Evolutionary conservation across 306 rosid genomes (phyloP).

Genomic region (Cucumis sativus): Cucumber_9930_V3 NC_026655.2:8031001-8031500

Average conservation of each 20-base stretch:
- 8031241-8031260: conserved; percentile 52
- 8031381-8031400: conserved; percentile 4
- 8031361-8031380: neutral
- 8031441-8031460: conserved; percentile 7
- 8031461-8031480: neutral
- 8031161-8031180: conserved; percentile 21
- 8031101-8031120: neutral
- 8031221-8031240: conserved; percentile 33
- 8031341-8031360: conserved; percentile 14
- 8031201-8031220: conserved; percentile 14
- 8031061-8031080: conserved; percentile 13
- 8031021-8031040: conserved; percentile 70
- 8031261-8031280: conserved; percentile 31
- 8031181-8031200: conserved; percentile 15
- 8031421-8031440: conserved; percentile 7
- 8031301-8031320: conserved; percentile 23
- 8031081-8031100: neutral
- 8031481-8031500: neutral
- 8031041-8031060: conserved; percentile 28
- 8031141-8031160: neutral
- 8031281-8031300: conserved; percentile 36
- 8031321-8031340: conserved; percentile 14
- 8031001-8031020: conserved; percentile 66
- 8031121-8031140: neutral
- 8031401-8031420: conserved; percentile 14